These are phyloP conservation scores for Scheffersomyces cryptocercus DNA, from an alignment of 1,139 yeast genomes.

Conservation along the genomic window DNA sequence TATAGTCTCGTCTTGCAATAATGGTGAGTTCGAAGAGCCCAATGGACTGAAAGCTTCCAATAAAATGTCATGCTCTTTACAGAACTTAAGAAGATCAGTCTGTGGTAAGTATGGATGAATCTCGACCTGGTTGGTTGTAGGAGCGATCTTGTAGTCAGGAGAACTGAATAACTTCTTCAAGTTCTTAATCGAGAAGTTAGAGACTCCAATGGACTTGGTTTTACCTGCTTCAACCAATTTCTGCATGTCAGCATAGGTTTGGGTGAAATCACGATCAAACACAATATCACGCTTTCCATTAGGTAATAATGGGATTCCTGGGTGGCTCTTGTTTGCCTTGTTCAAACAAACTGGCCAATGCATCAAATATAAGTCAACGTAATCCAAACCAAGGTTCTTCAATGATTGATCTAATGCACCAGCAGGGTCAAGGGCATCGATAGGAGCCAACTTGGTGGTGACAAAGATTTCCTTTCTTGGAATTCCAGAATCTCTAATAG, in stretches of 20 bases:
- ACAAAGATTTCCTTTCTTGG: conserved; percentile 72
- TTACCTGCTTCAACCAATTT: conserved; percentile 10
- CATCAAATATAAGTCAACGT: conserved; percentile 78
- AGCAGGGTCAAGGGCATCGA: conserved; percentile 62
- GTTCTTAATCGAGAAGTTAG: conserved; percentile 18
- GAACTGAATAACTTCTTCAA: conserved; percentile 16
- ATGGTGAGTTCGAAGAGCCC: conserved; percentile 21
- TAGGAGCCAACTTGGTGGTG: conserved; percentile 80
- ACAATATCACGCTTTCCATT: conserved; percentile 10
- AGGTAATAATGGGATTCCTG: conserved; percentile 44
- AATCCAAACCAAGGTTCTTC: conserved; percentile 68
- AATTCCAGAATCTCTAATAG: conserved; percentile 63
- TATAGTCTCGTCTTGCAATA: conserved; percentile 17
- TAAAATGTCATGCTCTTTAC: conserved; percentile 14
- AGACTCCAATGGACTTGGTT: conserved; percentile 20
- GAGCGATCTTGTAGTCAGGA: conserved; percentile 16
- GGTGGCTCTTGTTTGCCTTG: conserved; percentile 14
- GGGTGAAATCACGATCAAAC: conserved; percentile 16
- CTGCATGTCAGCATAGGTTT: conserved; percentile 16
- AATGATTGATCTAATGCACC: conserved; percentile 64
- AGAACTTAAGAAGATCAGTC: conserved; percentile 14
- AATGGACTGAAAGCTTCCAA: conserved; percentile 25
- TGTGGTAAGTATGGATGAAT: conserved; percentile 25
- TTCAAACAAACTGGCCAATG: conserved; percentile 73
- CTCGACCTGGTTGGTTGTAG: conserved; percentile 22